Evolutionary conservation across 768 basidiomycete species (phyloP).

Genomic region (Pisolithus tinctorius): DNA sequence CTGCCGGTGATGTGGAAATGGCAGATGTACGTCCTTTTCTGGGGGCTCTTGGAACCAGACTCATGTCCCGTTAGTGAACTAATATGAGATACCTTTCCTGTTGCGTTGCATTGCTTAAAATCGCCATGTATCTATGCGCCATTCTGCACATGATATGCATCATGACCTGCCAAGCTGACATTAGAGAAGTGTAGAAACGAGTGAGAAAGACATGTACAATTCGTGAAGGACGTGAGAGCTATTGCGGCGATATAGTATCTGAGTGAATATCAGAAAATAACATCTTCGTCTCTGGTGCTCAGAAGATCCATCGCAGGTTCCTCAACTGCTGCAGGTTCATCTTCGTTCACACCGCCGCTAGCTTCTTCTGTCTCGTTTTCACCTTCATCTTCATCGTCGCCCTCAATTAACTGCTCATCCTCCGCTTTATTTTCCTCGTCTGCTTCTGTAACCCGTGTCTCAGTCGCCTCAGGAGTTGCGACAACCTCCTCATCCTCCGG

Average conservation of each 20-base stretch:
- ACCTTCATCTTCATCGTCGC: slow-evolving; percentile 8
- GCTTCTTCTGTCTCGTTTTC: slow-evolving; percentile 13
- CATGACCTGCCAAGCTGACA: slow-evolving; percentile 28
- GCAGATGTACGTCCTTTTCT: slow-evolving; percentile 56
- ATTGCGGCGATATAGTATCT: no score
- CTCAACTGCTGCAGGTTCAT: slow-evolving; percentile 19
- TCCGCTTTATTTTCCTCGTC: slow-evolving; percentile 6
- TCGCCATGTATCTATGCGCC: slow-evolving; percentile 61
- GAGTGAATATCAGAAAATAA: slow-evolving; percentile 66
- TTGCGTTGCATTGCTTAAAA: slow-evolving; percentile 36
- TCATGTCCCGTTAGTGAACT: slow-evolving; percentile 16
- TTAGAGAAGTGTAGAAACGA: neutral
- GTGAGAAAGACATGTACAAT: no score
- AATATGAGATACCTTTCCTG: slow-evolving; percentile 1
- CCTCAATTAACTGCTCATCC: slow-evolving; percentile 1
- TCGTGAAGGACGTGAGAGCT: no score
- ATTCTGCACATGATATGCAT: slow-evolving; percentile 48
- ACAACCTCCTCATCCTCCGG: neutral
- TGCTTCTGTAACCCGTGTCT: neutral
- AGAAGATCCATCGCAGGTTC: slow-evolving; percentile 55
- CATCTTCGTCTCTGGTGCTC: slow-evolving; percentile 83
- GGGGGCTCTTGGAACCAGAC: neutral
- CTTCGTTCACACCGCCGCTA: slow-evolving; percentile 21
- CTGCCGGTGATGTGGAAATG: slow-evolving; percentile 66
- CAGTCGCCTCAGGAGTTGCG: neutral